Percentiles rank a stretch among this genome's conserved stretches.
Evolutionary conservation across 1,284 basidiomycete genomes (phyloP).

Genomic region (Erythrobasidium hasegawianum): DNA sequence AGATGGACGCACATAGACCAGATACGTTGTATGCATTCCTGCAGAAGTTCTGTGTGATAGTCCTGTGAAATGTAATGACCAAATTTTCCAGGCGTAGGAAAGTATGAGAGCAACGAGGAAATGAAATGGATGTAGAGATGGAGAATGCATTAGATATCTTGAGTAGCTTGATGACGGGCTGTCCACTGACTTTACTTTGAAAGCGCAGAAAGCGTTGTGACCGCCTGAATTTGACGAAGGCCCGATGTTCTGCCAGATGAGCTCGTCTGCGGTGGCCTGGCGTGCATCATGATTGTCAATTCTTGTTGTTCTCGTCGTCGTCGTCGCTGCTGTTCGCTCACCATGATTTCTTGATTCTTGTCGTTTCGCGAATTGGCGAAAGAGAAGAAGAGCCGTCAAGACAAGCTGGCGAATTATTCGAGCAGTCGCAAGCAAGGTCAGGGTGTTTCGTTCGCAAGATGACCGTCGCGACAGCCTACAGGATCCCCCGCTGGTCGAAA

Average conservation of each 20-base stretch:
- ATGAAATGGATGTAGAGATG: not conserved
- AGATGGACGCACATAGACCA: constrained; percentile 71
- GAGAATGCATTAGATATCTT: not conserved
- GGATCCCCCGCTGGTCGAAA: constrained; percentile 15
- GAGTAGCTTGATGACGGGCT: too few species aligned
- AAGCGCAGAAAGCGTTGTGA: constrained; percentile 69
- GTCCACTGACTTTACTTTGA: constrained; percentile 89
- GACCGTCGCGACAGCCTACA: constrained; percentile 27
- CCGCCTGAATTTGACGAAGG: constrained; percentile 12
- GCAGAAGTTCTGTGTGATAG: constrained; percentile 93
- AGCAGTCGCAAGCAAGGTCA: too few species aligned
- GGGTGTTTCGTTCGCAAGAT: too few species aligned
- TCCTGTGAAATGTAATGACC: constrained; percentile 59
- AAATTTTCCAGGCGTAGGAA: constrained; percentile 8
- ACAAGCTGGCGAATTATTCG: too few species aligned
- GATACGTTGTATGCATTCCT: constrained; percentile 98
- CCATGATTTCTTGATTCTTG: not conserved
- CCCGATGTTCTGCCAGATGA: constrained; percentile 32
- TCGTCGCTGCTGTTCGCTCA: not conserved
- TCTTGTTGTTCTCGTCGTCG: not conserved
- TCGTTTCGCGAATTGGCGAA: not conserved
- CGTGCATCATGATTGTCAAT: not conserved
- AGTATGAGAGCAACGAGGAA: not conserved
- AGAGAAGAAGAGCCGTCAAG: too few species aligned
- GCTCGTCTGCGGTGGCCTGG: constrained; percentile 27